Base-by-base conservation (phyloP, 495 filamentous ascomycete genomes). In the Penicillium samsonianum region DNA sequence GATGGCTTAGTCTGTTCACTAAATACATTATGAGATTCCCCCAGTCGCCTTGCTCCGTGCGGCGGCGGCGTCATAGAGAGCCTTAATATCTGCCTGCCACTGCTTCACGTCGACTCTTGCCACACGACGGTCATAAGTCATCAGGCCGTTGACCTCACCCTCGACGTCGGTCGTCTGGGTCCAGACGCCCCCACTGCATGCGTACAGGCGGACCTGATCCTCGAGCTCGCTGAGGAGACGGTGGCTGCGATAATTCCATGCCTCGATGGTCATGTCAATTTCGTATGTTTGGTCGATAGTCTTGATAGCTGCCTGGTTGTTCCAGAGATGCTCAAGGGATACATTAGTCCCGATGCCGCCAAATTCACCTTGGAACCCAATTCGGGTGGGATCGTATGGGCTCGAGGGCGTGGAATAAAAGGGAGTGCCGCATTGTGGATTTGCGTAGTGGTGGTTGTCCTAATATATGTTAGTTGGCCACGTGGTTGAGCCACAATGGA, bases 101-200 rank as follows among this genome's bases (percentile, higher is more conserved):
- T 84, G 82, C 35, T 66, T 64, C 57, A 72, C 72, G 64, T 88
- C 71, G 3, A 80, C 76, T 19, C 85, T 72, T 52, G 81, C 65
- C 1, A 87, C 22, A 1, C 72, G 49, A 53, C 87, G 82, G 69
- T 90, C 86, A 55, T 88, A 88, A 2, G 85, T 87, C 57, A 87
- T 67, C 53, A 90, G 65, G 5, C 87, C 87, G 60, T 90, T 90
- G 44, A 88, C 82, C 68, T 90, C 87, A n/a, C 85, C 85, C 66
- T 90, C 87, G 10, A 90, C 85, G 62, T 90, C 86, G 1, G 84
- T 87, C 1, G 86, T 88, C 67, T 89, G 86, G 16, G 86, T 88
- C 73, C 80, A 86, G 14, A 83, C 77, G 30, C 77, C 83, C 1
- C 76, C 84, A 47, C 80, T 84, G 73, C 85, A 88, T 0, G 80